Evolutionary conservation across 345 rosid species (phyloP), one percentile per base, ranked within the genome.

Genomic region (Citrus trifoliata): DNA sequence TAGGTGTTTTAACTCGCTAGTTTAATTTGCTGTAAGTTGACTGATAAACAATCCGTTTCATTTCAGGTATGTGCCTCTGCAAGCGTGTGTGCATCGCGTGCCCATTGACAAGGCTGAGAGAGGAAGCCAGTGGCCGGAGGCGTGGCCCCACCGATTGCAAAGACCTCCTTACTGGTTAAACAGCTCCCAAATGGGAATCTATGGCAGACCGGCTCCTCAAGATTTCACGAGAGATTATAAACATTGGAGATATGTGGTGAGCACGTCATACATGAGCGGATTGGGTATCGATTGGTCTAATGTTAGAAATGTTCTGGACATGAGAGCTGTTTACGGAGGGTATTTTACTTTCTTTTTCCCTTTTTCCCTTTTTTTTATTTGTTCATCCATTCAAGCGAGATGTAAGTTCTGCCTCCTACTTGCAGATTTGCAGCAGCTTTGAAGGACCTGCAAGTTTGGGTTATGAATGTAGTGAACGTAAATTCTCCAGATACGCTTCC

Each of bases 241-340:
- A 61, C 97, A 96, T 64, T 94, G 97, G 98, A 92, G 88, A 76
- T 80, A 83, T 42, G 95, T 93, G 16, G 97, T 94, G 38, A 87
- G 82, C 82, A 83, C 81, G 60, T 85, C 89, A 60, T 94, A 94
- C 82, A 83, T 93, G 89, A 91, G 84, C 19, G 93, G 87, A 78
- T 77, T 94, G 68, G 98, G 97, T 7, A 88, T 96, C 86, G 89
- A 89, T 59, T 94, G 99, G 98, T 80, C 90, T 22, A 83, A 91
- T 62, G 95, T 94, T 35, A 87, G 97, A 80, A 96, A 89, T 78
- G 89, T 96, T 40, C 89, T 96, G 99, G 99, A 96, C 82, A 93
- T 93, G 99, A 80, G 97, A 89, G 94, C 97, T 78, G 97, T 90
- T 71, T 96, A 93, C 53, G 97, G 95, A 80, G 99, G 98, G 97